Percentiles rank a stretch among this genome's conserved stretches.
Conservation (phyloP, 352 stramenopile species). For the Globisporangium cylindrosporum region DNA sequence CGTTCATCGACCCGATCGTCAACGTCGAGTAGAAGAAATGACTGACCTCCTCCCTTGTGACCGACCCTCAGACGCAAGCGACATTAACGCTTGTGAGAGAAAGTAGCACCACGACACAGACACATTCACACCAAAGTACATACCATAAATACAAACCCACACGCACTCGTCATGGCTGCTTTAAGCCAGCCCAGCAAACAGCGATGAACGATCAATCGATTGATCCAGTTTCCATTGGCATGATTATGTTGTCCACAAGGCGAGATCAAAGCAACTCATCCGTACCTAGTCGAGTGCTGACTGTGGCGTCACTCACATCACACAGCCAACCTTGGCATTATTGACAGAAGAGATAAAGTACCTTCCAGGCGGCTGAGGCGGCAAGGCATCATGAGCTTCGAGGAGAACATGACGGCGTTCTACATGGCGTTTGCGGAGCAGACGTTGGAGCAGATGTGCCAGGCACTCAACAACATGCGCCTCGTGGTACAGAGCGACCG, state of each 20-base stretch:
- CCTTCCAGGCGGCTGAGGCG: background rate
- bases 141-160: conserved; percentile 3
- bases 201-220: background rate
- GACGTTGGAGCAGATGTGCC: conserved; percentile 60
- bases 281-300: background rate
- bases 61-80: background rate
- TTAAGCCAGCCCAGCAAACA: background rate
- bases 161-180: background rate
- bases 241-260: background rate
- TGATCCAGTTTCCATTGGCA: background rate
- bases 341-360: too few species aligned
- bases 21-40: conserved; percentile 27
- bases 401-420: conserved; percentile 78
- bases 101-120: background rate
- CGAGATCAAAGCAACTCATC: background rate
- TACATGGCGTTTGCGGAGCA: conserved; percentile 80
- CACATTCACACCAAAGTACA: conserved; percentile 1
- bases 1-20: conserved; percentile 57
- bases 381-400: conserved; percentile 51
- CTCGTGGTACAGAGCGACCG: conserved; percentile 31
- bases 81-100: background rate
- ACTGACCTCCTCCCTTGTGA: background rate
- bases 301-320: background rate
- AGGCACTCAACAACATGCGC: conserved; percentile 59
- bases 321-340: too few species aligned